Evolutionary conservation across 495 filamentous ascomycete species (phyloP), one percentile per base, ranked within the genome.

Genomic region (Pyrenopolyporus hunteri): DNA sequence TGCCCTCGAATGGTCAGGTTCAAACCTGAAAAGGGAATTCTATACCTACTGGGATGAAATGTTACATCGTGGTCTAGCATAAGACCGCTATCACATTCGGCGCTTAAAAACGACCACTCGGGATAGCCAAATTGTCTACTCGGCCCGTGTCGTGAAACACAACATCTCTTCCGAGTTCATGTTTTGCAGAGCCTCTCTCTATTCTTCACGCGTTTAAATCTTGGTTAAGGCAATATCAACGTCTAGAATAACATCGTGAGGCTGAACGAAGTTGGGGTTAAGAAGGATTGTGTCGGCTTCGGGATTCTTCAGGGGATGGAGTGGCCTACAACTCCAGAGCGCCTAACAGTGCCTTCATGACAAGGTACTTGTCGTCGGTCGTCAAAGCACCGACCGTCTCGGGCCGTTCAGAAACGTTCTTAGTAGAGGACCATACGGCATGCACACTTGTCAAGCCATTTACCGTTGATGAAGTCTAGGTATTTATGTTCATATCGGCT

Each of bases 131-230:
- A 22, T 53, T 57, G n/a, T 37, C 55, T 9, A 55, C 59, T 49
- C 64, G 48, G 4, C 32, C 39, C 8, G 22, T 52, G 8, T 39
- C 11, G 36, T 26, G 44, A 47, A 57, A 68, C 55, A 25, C 44
- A 4, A 67, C 66, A 52, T 59, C 59, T 3, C 45, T 19, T 1
- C 76, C 77, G 1, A 78, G 53, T 7, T 74, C 73, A 6, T 72
- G 57, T 69, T 78, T 78, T 31, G 76, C 78, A 51, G 81, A 78
- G 6, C 49, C 76, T 19, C 28, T 73, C 79, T 74, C 78, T 14
- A 79, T 66, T 61, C 71, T 71, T 35, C 73, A 80, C 14, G 52
- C 33, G 39, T 79, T 81, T 70, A 64, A 1, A 76, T 77, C 0
- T 66, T 71, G 7, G 71, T 78, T 6, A 81, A 54, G 13, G 68